These are phyloP conservation scores for Sphagnum contortum DNA, from an alignment of 225 moss, liverwort and hornwort genomes.

Conservation along the genomic window DNA sequence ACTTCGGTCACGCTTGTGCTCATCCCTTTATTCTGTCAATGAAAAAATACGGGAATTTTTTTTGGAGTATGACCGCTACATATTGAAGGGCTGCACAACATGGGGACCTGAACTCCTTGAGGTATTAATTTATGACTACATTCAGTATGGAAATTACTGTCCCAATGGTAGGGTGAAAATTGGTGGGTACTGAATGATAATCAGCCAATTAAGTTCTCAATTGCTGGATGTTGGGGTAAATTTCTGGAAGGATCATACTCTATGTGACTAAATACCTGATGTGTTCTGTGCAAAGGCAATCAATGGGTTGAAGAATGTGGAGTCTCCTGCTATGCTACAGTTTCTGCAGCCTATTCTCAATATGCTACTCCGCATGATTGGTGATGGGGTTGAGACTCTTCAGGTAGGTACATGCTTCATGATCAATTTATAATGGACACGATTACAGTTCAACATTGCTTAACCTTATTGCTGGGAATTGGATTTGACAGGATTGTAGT, in stretches of 20 bases:
- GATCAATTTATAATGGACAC: too few species aligned
- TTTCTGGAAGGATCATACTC: too few species aligned
- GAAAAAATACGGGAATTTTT: slow-evolving; percentile 92
- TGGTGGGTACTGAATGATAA: neutral
- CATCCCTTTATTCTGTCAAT: slow-evolving; percentile 84
- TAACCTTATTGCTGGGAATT: too few species aligned
- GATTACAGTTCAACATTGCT: too few species aligned
- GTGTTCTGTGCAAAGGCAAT: slow-evolving; percentile 47
- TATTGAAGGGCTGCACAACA: slow-evolving; percentile 71
- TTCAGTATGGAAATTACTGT: neutral
- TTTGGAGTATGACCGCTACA: slow-evolving; percentile 83
- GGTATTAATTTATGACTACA: slow-evolving; percentile 20
- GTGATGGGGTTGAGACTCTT: slow-evolving; percentile 90
- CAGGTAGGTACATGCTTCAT: slow-evolving; percentile 32
- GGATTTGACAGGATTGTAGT: too few species aligned
- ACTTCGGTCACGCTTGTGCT: slow-evolving; percentile 75
- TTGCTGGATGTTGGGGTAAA: too few species aligned
- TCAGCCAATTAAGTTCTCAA: too few species aligned
- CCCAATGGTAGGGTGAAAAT: neutral
- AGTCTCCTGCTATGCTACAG: slow-evolving; percentile 77
- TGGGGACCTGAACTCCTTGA: slow-evolving; percentile 97
- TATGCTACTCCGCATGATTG: slow-evolving; percentile 94
- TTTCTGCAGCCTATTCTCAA: slow-evolving; percentile 89
- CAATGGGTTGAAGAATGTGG: slow-evolving; percentile 82
- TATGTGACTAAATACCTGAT: neutral